Evolutionary conservation across 2,329 filamentous ascomycete species (phyloP), one percentile per base, ranked within the genome.

Genomic region (Fusarium setosum): DNA sequence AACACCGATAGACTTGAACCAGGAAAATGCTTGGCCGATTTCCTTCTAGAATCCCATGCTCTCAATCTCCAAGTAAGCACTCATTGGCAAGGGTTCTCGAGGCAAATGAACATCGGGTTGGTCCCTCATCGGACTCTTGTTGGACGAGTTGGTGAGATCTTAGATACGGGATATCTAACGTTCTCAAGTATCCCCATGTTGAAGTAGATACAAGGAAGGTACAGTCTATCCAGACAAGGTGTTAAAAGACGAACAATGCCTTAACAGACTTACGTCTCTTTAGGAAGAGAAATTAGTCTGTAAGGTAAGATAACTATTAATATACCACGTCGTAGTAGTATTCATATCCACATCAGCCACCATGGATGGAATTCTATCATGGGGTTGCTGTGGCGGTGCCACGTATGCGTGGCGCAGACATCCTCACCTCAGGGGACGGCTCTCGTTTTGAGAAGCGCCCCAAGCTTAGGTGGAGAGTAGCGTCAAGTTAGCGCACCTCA

Each of bases 401-500:
- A 31, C 45, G 45, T 37, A 32, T 26, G 7, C 4, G 29, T 49
- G 31, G 45, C 45, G 45, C 45, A 49, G 45, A 21, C 45, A 23
- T 11, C 42, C 15, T 10, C n/a, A 18, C 29, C 21, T 23, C 44
- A 32, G 47, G 47, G 23, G n/a, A n/a, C n/a, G n/a, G n/a, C n/a
- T 21, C 23, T 31, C n/a, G n/a, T 13, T 24, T 34, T 24, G 34
- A 37, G 31, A 56, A 63, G 54, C 53, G 59, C 54, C n/a, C 44
- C 57, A 29, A 34, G 18, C 52, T 34, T 40, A 24, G 20, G 48
- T 59, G 60, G 51, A 47, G n/a, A 35, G 26, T 41, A 64, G 47
- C 32, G 41, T 18, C 47, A 58, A 50, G 38, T 51, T 67, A 67
- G 64, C 63, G 56, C 64, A 50, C 21, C 23, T 65, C 64, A 58